Percentiles rank a stretch among this genome's conserved stretches.
phyloP scores from a whole-genome alignment of 768 basidiomycete species.

The Chalciporus piperatus region DNA sequence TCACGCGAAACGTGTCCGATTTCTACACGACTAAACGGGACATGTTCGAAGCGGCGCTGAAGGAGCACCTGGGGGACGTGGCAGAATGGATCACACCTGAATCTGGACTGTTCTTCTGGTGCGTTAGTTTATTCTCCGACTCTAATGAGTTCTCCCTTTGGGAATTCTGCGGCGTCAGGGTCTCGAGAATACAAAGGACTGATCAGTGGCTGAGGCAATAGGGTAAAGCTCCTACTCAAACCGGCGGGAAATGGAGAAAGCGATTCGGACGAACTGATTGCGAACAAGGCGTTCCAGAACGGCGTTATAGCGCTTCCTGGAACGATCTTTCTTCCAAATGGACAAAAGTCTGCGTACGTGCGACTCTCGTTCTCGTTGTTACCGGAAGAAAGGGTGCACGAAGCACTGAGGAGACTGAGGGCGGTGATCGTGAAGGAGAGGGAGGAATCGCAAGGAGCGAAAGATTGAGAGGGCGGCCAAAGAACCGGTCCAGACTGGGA shows the following conservation, averaged over 20 bases:
- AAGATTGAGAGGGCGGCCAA: neutral
- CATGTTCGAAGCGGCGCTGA: slow-evolving; percentile 67
- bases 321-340: slow-evolving; percentile 65
- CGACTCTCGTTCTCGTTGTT: slow-evolving; percentile 71
- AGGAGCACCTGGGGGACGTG: slow-evolving; percentile 65
- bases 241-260: slow-evolving; percentile 33
- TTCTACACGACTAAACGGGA: slow-evolving; percentile 69
- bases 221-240: slow-evolving; percentile 58
- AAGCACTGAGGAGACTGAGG: slow-evolving; percentile 58
- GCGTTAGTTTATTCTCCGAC: slow-evolving; percentile 21
- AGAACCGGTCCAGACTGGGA: neutral
- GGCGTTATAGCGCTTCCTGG: slow-evolving; percentile 84
- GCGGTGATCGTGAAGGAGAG: slow-evolving; percentile 27
- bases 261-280: slow-evolving; percentile 67
- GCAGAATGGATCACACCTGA: slow-evolving; percentile 66
- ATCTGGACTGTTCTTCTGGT: slow-evolving; percentile 87
- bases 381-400: slow-evolving; percentile 59
- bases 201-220: slow-evolving; percentile 21
- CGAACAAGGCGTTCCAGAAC: slow-evolving; percentile 63
- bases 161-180: slow-evolving; percentile 1
- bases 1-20: slow-evolving; percentile 56
- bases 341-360: slow-evolving; percentile 62
- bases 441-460: neutral
- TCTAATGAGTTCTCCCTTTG: neutral
- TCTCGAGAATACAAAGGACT: neutral